Percentiles rank a stretch among this genome's conserved stretches.
phyloP scores from a whole-genome alignment of 2,329 filamentous ascomycete genomes.

The Epichloe hybrida region DNA sequence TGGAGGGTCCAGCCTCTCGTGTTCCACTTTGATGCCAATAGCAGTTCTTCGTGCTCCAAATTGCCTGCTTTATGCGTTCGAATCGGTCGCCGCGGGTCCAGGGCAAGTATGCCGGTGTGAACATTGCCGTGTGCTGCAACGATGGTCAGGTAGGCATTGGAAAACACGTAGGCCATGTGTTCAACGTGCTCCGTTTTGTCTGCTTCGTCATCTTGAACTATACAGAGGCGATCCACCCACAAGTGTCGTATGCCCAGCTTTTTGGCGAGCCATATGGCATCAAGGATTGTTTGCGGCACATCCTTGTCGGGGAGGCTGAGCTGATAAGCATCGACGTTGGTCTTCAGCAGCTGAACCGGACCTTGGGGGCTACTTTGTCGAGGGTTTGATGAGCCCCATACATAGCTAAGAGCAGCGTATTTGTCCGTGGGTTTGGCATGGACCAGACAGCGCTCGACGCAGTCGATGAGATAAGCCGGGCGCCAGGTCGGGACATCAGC shows the following conservation, averaged over 20 bases:
- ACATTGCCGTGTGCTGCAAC: constrained; percentile 28
- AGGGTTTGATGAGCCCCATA: constrained; percentile 21
- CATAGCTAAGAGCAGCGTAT: constrained; percentile 33
- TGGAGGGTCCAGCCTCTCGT: constrained; percentile 30
- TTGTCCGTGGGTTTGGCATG: constrained; percentile 24
- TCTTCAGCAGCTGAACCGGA: constrained; percentile 19
- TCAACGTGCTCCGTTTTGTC: constrained; percentile 26
- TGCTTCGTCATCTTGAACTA: constrained; percentile 29
- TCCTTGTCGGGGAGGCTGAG: constrained; percentile 22
- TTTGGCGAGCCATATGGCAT: constrained; percentile 30
- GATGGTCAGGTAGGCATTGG: constrained; percentile 31
- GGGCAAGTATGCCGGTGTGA: constrained; percentile 22
- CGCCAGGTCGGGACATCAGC: constrained; percentile 21
- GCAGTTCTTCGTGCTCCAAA: constrained; percentile 23
- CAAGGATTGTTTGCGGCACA: constrained; percentile 27
- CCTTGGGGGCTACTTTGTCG: constrained; percentile 15
- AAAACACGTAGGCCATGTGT: constrained; percentile 32
- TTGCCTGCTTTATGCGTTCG: constrained; percentile 13
- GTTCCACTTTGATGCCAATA: constrained; percentile 26
- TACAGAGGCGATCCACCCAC: constrained; percentile 34
- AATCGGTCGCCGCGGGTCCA: constrained; percentile 20
- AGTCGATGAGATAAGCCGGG: constrained; percentile 28
- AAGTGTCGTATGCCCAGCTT: constrained; percentile 29
- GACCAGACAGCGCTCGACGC: constrained; percentile 25
- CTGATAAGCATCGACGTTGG: constrained; percentile 24